These are phyloP conservation scores for Phylloporus sp. DNA, from an alignment of 768 basidiomycete species.

Conservation along the genomic window DNA sequence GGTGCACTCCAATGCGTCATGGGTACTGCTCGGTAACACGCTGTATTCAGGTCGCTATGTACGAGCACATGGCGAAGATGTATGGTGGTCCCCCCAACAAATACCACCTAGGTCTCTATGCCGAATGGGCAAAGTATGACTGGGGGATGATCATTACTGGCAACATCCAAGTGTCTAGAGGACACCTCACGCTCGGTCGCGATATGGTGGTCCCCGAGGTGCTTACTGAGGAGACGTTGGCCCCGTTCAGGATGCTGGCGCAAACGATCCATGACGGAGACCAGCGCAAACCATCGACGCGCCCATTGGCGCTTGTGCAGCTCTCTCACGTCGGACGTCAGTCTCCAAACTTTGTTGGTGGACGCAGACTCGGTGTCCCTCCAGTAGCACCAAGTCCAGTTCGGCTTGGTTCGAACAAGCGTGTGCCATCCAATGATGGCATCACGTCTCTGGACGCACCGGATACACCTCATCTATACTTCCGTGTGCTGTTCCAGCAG, in stretches of 20 bases:
- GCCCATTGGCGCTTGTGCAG: slow-evolving; percentile 67
- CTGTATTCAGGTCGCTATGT: slow-evolving; percentile 71
- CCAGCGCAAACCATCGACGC: slow-evolving; percentile 6
- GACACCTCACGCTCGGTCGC: slow-evolving; percentile 68
- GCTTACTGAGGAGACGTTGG: slow-evolving; percentile 40
- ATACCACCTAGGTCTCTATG: slow-evolving; percentile 62
- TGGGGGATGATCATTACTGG: slow-evolving; percentile 93
- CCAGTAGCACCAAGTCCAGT: slow-evolving; percentile 74
- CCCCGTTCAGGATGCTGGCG: slow-evolving; percentile 51
- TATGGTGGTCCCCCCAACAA: slow-evolving; percentile 71
- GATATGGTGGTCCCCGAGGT: slow-evolving; percentile 59
- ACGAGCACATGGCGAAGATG: slow-evolving; percentile 71
- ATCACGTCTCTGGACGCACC: background rate
- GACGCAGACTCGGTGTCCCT: slow-evolving; percentile 53
- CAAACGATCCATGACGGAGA: slow-evolving; percentile 43
- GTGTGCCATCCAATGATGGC: slow-evolving; percentile 5
- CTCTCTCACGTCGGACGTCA: slow-evolving; percentile 83
- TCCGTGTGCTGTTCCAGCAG: slow-evolving; percentile 55
- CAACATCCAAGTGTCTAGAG: slow-evolving; percentile 64
- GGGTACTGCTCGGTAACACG: background rate
- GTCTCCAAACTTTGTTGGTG: slow-evolving; percentile 68
- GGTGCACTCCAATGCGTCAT: background rate
- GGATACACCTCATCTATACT: slow-evolving; percentile 18
- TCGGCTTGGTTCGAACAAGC: slow-evolving; percentile 38
- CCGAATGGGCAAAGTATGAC: slow-evolving; percentile 64